phyloP scores from a whole-genome alignment of 805 yeast genomes.

The Starmerella geochares region DNA sequence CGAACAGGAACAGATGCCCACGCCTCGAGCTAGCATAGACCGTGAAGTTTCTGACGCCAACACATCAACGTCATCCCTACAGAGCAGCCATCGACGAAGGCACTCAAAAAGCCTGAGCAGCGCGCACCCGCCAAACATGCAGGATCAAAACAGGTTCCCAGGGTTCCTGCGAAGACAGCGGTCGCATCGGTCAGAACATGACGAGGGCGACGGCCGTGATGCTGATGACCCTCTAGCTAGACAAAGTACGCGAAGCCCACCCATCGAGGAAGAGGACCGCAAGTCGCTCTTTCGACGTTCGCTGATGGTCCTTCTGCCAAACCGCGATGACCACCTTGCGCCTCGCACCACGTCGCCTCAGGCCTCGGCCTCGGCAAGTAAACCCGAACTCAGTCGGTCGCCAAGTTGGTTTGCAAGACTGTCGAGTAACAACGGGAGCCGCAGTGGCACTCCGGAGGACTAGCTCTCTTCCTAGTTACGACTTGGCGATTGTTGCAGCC shows the following conservation, averaged over 20 bases:
- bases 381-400: constrained; percentile 14
- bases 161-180: constrained; percentile 17
- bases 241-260: constrained; percentile 9
- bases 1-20: background rate
- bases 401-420: constrained; percentile 15
- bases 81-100: constrained; percentile 19
- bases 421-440: constrained; percentile 1
- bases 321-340: background rate
- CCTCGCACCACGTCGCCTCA: constrained; percentile 4
- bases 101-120: constrained; percentile 29
- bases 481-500: background rate
- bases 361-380: background rate
- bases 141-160: constrained; percentile 9
- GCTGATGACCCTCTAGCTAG: constrained; percentile 1
- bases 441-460: background rate
- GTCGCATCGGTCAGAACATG: constrained; percentile 6
- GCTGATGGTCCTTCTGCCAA: constrained; percentile 20
- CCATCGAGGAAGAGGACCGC: constrained; percentile 16
- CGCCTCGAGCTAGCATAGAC: background rate
- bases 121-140: constrained; percentile 21
- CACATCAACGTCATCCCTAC: background rate
- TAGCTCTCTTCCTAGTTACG: background rate
- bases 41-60: background rate
- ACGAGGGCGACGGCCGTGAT: background rate
- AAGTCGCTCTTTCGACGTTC: constrained; percentile 24